Percentiles rank a stretch among this genome's conserved stretches.
phyloP scores from a whole-genome alignment of 2,329 filamentous ascomycete species.

The Fusarium fracticaudum region DNA sequence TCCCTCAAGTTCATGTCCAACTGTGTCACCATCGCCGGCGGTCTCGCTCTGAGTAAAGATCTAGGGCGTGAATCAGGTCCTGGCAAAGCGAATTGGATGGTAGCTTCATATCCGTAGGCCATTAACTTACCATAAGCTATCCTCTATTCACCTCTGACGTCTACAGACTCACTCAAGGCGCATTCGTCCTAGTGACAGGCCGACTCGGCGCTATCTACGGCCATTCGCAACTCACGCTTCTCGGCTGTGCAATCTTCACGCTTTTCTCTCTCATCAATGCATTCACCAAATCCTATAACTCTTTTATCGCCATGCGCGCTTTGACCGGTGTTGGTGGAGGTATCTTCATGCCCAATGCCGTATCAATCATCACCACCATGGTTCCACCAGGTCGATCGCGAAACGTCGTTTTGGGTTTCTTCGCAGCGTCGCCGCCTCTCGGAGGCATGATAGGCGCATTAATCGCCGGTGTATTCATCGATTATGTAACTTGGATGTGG shows the following conservation, averaged over 20 bases:
- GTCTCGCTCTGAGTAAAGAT: constrained; percentile 1
- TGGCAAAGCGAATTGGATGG: constrained; percentile 19
- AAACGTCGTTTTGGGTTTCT: constrained; percentile 29
- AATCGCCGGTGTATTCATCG: neutral
- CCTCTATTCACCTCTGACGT: too few species aligned
- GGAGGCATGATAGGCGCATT: constrained; percentile 44
- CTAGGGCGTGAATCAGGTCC: constrained; percentile 10
- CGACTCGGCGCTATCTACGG: constrained; percentile 63
- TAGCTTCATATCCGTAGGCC: constrained; percentile 13
- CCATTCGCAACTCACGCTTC: constrained; percentile 56
- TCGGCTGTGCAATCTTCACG: constrained; percentile 54
- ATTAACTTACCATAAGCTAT: too few species aligned
- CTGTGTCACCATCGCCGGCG: neutral
- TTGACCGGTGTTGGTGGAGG: constrained; percentile 60
- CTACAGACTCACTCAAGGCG: constrained; percentile 57
- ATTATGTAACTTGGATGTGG: neutral
- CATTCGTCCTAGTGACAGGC: constrained; percentile 63
- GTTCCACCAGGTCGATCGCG: constrained; percentile 55
- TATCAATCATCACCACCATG: constrained; percentile 59
- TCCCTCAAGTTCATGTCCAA: constrained; percentile 1
- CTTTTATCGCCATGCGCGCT: constrained; percentile 56
- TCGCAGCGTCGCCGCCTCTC: constrained; percentile 46
- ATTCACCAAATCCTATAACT: constrained; percentile 54
- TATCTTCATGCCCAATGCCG: constrained; percentile 61
- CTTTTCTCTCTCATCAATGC: constrained; percentile 56